Evolutionary conservation across 2,329 filamentous ascomycete species (phyloP).

Genomic region (Apiospora hydei): DNA sequence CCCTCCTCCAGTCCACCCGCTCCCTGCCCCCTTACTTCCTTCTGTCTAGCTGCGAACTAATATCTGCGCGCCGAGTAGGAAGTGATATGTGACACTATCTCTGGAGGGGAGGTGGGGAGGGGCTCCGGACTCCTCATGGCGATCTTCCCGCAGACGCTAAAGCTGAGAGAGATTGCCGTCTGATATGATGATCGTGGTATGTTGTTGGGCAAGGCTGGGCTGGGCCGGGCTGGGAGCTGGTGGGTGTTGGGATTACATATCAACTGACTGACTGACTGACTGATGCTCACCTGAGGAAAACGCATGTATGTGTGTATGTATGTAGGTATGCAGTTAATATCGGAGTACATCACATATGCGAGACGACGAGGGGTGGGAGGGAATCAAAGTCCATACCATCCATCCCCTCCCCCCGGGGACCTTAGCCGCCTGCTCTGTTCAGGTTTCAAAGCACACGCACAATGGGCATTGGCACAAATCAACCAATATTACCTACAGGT

Average conservation of each 20-base stretch:
- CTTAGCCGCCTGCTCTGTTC: not conserved
- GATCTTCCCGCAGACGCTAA: not conserved
- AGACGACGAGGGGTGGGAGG: not conserved
- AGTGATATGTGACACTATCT: constrained; percentile 2
- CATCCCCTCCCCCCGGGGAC: not conserved
- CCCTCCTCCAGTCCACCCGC: not conserved
- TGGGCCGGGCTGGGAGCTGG: not conserved
- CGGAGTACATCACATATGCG: not conserved
- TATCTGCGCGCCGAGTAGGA: not conserved
- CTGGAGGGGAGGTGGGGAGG: not conserved
- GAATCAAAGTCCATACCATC: not conserved
- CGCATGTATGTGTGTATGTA: not conserved
- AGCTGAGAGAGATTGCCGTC: not conserved
- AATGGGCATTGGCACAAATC: not conserved
- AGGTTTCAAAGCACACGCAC: not conserved
- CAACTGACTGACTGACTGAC: not conserved
- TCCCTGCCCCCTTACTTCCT: not conserved
- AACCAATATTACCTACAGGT: not conserved
- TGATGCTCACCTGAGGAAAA: not conserved
- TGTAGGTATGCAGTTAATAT: not conserved
- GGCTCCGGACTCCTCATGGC: not conserved
- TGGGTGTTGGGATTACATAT: not conserved
- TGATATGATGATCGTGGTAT: not conserved
- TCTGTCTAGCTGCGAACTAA: not conserved
- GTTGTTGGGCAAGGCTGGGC: not conserved